Percentiles rank a stretch among this genome's conserved stretches.
phyloP scores from a whole-genome alignment of 371 early-diverging fungal genomes.

The Blakeslea trispora region DNA sequence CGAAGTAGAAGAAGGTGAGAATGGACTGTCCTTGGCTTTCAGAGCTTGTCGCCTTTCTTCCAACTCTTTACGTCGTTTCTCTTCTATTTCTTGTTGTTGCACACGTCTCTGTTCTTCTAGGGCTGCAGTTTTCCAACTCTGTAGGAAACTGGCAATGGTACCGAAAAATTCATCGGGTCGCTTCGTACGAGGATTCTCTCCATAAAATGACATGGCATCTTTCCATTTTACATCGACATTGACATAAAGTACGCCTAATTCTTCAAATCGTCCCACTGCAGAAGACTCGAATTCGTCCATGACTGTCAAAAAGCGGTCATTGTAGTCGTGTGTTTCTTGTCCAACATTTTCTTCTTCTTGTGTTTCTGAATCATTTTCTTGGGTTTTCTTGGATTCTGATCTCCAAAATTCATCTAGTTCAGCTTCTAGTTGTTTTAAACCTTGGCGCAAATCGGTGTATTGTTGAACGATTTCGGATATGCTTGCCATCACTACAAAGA shows the following conservation, averaged over 20 bases:
- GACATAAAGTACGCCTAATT: conserved; percentile 41
- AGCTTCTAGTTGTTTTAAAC: conserved; percentile 20
- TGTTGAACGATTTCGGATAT: conserved; percentile 36
- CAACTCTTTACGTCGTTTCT: conserved; percentile 23
- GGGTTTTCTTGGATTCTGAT: neutral
- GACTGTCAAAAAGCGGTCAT: conserved; percentile 36
- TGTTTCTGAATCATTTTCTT: conserved; percentile 1
- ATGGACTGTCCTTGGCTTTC: neutral
- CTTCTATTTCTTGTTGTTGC: conserved; percentile 34
- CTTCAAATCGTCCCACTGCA: conserved; percentile 40
- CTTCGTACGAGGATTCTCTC: conserved; percentile 75
- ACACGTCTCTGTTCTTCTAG: conserved; percentile 33
- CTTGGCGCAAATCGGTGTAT: conserved; percentile 35
- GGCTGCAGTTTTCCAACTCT: conserved; percentile 25
- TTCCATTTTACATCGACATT: conserved; percentile 52
- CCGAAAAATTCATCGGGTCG: conserved; percentile 88
- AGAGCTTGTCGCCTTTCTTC: conserved; percentile 29
- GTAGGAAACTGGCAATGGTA: conserved; percentile 68
- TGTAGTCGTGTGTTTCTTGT: neutral
- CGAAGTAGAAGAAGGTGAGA: neutral
- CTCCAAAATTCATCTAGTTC: conserved; percentile 26
- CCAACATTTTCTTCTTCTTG: neutral
- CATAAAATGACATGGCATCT: conserved; percentile 59
- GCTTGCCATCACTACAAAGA: conserved; percentile 26
- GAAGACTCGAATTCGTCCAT: conserved; percentile 40